These are phyloP conservation scores for Neurospora tetrasperma DNA, from an alignment of 495 filamentous ascomycete genomes.

Conservation along the genomic window DNA sequence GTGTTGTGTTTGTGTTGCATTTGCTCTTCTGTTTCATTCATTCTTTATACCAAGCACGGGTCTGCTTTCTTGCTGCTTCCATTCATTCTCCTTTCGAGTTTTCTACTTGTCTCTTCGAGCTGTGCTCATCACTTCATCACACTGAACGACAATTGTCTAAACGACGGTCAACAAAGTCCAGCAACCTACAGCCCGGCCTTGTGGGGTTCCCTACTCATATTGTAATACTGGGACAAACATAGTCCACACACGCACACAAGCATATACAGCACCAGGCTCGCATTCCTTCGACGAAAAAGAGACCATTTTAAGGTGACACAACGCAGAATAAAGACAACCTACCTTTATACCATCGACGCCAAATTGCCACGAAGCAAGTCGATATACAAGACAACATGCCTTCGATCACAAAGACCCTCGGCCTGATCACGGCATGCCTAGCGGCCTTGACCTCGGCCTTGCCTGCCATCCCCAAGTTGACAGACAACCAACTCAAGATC, in stretches of 20 bases:
- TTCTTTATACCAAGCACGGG: slow-evolving; percentile 38
- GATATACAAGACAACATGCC: slow-evolving; percentile 30
- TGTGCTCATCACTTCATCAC: slow-evolving; percentile 5
- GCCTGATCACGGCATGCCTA: slow-evolving; percentile 34
- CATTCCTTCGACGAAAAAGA: slow-evolving; percentile 24
- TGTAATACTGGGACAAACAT: slow-evolving; percentile 25
- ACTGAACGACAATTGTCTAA: not conserved
- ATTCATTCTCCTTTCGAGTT: slow-evolving; percentile 28
- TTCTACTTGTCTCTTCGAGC: slow-evolving; percentile 9
- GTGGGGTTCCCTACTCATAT: slow-evolving; percentile 25
- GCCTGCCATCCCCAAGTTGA: slow-evolving; percentile 36
- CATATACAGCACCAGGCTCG: slow-evolving; percentile 20
- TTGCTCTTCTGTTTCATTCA: slow-evolving; percentile 11
- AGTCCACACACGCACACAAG: not conserved
- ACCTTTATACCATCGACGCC: not conserved
- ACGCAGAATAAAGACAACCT: slow-evolving; percentile 2
- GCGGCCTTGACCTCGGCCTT: slow-evolving; percentile 34
- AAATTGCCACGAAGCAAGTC: not conserved
- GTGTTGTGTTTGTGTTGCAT: slow-evolving; percentile 25
- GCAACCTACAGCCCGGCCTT: not conserved
- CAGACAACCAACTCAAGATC: slow-evolving; percentile 28
- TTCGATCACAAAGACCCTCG: slow-evolving; percentile 34
- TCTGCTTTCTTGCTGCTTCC: slow-evolving; percentile 30
- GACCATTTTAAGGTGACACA: not conserved
- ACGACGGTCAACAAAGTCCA: not conserved